These are phyloP conservation scores for Nitzschia putrida DNA, from an alignment of 108 stramenopile species.

Conservation along the genomic window DNA sequence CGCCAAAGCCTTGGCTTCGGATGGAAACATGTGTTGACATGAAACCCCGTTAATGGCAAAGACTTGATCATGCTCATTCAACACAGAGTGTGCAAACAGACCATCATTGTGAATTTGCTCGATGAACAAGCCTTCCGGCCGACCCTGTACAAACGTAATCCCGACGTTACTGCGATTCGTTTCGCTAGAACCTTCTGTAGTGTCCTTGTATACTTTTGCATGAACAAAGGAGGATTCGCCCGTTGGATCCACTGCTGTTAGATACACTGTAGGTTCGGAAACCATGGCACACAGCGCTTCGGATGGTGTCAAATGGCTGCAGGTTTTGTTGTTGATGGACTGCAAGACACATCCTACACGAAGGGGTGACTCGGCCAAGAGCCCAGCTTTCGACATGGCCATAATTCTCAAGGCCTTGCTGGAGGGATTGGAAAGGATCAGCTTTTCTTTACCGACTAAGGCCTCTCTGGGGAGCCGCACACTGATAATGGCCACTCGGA, in stretches of 20 bases:
- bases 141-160: not conserved
- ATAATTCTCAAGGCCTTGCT: not conserved
- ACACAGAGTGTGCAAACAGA: not conserved
- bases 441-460: not conserved
- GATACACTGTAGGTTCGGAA: not conserved
- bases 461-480: not conserved
- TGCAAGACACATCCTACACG: not conserved
- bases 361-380: not conserved
- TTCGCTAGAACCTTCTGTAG: not conserved
- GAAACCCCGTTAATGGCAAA: constrained; percentile 10
- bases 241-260: not conserved
- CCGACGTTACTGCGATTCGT: not conserved
- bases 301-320: not conserved
- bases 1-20: constrained; percentile 5
- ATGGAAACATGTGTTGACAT: constrained; percentile 11
- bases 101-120: not conserved
- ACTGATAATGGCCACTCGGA: constrained; percentile 9
- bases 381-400: not conserved
- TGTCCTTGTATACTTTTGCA: constrained; percentile 1
- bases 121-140: not conserved
- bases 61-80: constrained; percentile 6
- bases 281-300: not conserved
- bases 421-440: not conserved
- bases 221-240: constrained; percentile 3
- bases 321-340: not conserved